Evolutionary conservation across 2,329 filamentous ascomycete genomes (phyloP).

Genomic region (Xylaria sp.): DNA sequence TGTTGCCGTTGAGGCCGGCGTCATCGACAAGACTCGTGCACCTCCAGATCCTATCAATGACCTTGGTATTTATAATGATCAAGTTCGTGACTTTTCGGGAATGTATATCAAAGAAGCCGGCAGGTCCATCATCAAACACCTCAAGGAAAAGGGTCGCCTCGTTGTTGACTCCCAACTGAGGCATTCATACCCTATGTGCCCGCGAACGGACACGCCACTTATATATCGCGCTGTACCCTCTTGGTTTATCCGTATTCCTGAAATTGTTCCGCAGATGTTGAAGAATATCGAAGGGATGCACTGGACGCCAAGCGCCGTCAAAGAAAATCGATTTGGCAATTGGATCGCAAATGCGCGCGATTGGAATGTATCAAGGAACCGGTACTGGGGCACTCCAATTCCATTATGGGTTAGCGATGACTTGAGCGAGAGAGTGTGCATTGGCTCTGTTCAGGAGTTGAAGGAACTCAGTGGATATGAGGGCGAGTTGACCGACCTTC

Average conservation of each 20-base stretch:
- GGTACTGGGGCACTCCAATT: slow-evolving; percentile 95
- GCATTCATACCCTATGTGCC: slow-evolving; percentile 94
- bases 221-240: slow-evolving; percentile 93
- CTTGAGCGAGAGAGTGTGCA: slow-evolving; percentile 83
- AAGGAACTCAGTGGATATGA: slow-evolving; percentile 86
- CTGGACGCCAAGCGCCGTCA: slow-evolving; percentile 91
- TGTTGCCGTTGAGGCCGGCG: slow-evolving; percentile 77
- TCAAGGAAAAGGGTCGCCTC: slow-evolving; percentile 80
- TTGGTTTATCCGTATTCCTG: slow-evolving; percentile 91
- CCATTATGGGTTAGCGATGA: slow-evolving; percentile 94
- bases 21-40: slow-evolving; percentile 78
- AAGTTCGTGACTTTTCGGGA: slow-evolving; percentile 83
- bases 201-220: slow-evolving; percentile 91
- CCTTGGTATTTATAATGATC: slow-evolving; percentile 78
- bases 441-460: slow-evolving; percentile 86
- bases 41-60: slow-evolving; percentile 95
- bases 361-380: slow-evolving; percentile 94
- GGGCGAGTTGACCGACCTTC: slow-evolving; percentile 84
- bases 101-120: slow-evolving; percentile 93
- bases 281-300: slow-evolving; percentile 88
- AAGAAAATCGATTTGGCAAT: slow-evolving; percentile 88
- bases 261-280: slow-evolving; percentile 88
- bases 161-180: slow-evolving; percentile 87
- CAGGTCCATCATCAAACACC: slow-evolving; percentile 89
- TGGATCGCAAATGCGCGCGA: slow-evolving; percentile 93